Evolutionary conservation across 2,329 filamentous ascomycete genomes (phyloP).

Genomic region (Aspergillus spinulosporus): DNA sequence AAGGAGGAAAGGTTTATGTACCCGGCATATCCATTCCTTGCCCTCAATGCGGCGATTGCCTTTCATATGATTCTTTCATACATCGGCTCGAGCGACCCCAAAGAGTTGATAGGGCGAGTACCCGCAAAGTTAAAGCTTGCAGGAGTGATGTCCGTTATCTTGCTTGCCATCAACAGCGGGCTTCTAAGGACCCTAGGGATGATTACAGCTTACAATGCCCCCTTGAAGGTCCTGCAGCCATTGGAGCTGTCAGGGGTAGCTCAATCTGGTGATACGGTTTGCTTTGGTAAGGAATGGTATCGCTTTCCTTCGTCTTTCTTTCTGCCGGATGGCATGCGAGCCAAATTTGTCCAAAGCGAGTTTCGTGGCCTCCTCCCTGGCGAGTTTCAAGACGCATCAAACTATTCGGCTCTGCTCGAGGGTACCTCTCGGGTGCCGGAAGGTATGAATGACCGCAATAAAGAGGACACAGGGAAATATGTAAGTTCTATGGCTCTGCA

Average conservation of each 20-base stretch:
- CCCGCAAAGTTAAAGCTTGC: constrained; percentile 73
- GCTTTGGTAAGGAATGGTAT: constrained; percentile 97
- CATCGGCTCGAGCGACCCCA: constrained; percentile 69
- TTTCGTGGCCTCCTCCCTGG: constrained; percentile 88
- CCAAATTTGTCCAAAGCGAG: constrained; percentile 87
- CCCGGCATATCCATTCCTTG: constrained; percentile 86
- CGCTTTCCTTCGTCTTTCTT: constrained; percentile 93
- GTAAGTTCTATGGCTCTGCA: constrained; percentile 46
- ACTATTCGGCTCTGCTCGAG: constrained; percentile 70
- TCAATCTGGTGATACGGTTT: constrained; percentile 68
- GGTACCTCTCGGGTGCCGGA: constrained; percentile 80
- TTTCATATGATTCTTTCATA: constrained; percentile 77
- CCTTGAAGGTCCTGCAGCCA: constrained; percentile 62
- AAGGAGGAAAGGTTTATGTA: constrained; percentile 99
- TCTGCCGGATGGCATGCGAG: constrained; percentile 75
- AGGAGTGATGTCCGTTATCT: constrained; percentile 59
- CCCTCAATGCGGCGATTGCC: constrained; percentile 81
- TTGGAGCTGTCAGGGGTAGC: constrained; percentile 54
- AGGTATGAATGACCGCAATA: constrained; percentile 90
- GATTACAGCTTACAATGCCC: constrained; percentile 79
- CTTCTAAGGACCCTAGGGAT: constrained; percentile 73
- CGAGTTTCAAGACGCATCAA: constrained; percentile 75
- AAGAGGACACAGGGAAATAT: constrained; percentile 85
- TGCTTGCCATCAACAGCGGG: constrained; percentile 66
- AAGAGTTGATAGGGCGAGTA: constrained; percentile 67